Evolutionary conservation across 2,329 filamentous ascomycete species (phyloP).

Genomic region (Pseudopithomyces maydicus): DNA sequence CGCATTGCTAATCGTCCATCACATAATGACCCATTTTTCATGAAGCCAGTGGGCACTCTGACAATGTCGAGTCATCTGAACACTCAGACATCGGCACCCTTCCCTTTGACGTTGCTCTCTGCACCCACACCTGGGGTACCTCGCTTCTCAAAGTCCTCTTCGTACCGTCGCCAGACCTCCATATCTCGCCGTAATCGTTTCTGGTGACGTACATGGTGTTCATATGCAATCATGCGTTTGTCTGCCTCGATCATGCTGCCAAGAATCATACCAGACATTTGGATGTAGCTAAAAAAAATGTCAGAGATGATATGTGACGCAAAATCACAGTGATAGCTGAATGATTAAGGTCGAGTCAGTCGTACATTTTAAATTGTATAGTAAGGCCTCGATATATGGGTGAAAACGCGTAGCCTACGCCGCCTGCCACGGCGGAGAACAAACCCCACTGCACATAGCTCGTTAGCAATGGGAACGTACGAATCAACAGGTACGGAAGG

Average conservation of each 20-base stretch:
- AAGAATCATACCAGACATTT: slow-evolving; percentile 85
- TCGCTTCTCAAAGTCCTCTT: slow-evolving; percentile 61
- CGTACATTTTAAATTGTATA: slow-evolving; percentile 42
- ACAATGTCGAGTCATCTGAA: background rate
- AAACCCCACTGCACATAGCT: slow-evolving; percentile 64
- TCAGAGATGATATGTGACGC: background rate
- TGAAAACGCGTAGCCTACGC: slow-evolving; percentile 66
- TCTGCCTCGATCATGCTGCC: slow-evolving; percentile 80
- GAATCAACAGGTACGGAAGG: no score
- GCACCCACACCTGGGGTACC: slow-evolving; percentile 44
- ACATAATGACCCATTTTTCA: no score
- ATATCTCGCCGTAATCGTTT: slow-evolving; percentile 67
- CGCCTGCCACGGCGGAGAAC: slow-evolving; percentile 66
- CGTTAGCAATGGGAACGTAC: background rate
- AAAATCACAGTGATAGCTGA: background rate
- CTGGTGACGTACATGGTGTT: slow-evolving; percentile 67
- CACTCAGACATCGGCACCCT: slow-evolving; percentile 11
- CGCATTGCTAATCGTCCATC: no score
- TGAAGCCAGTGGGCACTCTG: no score
- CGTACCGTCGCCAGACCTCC: slow-evolving; percentile 71
- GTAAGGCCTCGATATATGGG: slow-evolving; percentile 69
- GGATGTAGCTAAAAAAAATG: slow-evolving; percentile 66
- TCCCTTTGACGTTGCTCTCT: slow-evolving; percentile 36
- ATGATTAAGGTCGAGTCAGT: background rate
- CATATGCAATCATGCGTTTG: slow-evolving; percentile 68